These are phyloP conservation scores for Streptanthus diversifolius DNA, from an alignment of 345 rosid species.

Conservation along the genomic window DNA sequence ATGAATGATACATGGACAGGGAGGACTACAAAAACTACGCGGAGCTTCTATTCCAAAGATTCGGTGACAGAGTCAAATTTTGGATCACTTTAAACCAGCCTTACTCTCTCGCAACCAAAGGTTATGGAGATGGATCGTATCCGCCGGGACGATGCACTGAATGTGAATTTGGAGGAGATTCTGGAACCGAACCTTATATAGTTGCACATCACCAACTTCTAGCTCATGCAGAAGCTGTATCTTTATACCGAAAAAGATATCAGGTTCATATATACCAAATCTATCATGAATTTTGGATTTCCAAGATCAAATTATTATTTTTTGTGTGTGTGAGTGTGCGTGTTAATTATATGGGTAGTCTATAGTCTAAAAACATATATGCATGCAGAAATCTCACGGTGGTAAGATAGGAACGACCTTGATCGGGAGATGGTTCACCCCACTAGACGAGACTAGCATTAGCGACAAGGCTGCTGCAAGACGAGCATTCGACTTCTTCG, in stretches of 20 bases:
- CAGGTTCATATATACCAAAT: not conserved
- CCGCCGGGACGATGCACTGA: not conserved
- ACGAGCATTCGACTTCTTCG: conserved; percentile 16
- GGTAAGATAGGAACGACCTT: conserved; percentile 18
- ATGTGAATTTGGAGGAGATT: not conserved
- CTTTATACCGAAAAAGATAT: not conserved
- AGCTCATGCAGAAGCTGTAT: not conserved
- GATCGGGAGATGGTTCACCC: conserved; percentile 17
- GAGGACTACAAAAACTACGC: not conserved
- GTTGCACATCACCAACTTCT: not conserved
- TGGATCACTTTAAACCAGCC: not conserved
- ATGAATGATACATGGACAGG: not conserved
- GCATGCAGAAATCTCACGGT: conserved; percentile 10
- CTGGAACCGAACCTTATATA: not conserved
- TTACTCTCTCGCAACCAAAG: not conserved
- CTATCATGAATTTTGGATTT: no score
- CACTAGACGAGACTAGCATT: not conserved
- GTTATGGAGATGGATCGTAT: not conserved
- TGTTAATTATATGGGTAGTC: no score
- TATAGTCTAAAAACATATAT: no score
- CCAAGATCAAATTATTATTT: no score
- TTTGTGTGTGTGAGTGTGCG: no score
- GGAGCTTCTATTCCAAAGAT: not conserved
- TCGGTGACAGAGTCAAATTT: not conserved
- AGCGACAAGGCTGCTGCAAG: conserved; percentile 16